phyloP scores from a whole-genome alignment of 148 eudicot species.

The Vaccinium vitisidaea region DNA sequence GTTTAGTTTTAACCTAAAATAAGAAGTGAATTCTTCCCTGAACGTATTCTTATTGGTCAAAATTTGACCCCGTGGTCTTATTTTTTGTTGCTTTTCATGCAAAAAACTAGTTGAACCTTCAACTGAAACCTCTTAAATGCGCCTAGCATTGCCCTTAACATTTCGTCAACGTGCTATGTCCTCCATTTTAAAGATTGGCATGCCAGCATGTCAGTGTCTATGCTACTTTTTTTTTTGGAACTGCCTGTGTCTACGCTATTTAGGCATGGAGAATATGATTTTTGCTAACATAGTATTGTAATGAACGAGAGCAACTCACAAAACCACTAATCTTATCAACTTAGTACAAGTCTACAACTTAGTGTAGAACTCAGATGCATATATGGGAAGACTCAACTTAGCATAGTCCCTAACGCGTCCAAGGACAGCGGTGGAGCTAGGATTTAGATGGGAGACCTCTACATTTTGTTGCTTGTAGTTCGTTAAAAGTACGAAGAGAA shows the following conservation, averaged over 20 bases:
- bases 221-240: background rate
- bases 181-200: background rate
- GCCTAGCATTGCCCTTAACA: background rate
- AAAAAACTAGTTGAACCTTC: background rate
- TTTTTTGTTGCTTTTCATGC: background rate
- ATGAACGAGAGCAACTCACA: background rate
- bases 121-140: background rate
- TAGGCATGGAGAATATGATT: background rate
- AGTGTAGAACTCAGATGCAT: background rate
- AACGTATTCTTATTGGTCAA: background rate
- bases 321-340: background rate
- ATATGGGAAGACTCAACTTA: background rate
- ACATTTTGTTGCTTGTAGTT: too few species aligned
- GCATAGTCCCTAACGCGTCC: background rate
- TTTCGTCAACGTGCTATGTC: background rate
- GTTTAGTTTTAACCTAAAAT: background rate
- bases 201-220: background rate
- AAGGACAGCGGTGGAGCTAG: too few species aligned
- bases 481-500: too few species aligned
- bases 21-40: background rate
- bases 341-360: background rate
- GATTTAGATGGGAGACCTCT: too few species aligned
- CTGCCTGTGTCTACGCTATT: background rate
- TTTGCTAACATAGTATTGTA: background rate
- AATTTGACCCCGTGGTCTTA: background rate